Conservation (phyloP, 108 stramenopile genomes). For the Pseudonitzschia delicatissima region DNA sequence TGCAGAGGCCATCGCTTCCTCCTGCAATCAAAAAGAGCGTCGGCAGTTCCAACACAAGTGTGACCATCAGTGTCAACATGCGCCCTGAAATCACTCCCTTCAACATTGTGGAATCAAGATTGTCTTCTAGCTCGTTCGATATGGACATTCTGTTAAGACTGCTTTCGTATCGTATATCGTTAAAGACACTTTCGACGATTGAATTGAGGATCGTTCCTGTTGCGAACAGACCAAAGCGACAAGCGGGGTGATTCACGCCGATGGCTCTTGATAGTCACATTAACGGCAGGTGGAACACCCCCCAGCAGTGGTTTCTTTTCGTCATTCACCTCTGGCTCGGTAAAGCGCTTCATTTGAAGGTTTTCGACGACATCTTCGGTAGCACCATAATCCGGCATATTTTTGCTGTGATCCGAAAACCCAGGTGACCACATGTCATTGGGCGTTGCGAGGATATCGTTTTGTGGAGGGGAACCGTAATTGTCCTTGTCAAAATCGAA, state of each 20-base stretch:
- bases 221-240: background rate
- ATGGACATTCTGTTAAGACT: background rate
- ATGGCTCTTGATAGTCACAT: background rate
- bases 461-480: conserved; percentile 15
- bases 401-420: background rate
- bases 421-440: conserved; percentile 34
- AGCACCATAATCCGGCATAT: background rate
- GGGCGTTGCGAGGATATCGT: background rate
- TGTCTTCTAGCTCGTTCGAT: conserved; percentile 26
- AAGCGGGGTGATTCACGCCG: background rate
- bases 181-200: background rate
- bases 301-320: conserved; percentile 1
- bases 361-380: background rate
- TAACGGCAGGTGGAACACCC: background rate
- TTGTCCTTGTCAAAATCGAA: conserved; percentile 58
- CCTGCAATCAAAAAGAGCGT: conserved; percentile 58
- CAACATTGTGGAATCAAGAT: conserved; percentile 26
- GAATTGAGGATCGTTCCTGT: background rate
- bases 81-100: conserved; percentile 64
- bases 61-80: conserved; percentile 50
- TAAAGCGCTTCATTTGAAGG: background rate
- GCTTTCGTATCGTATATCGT: background rate
- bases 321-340: background rate
- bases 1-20: conserved; percentile 51
- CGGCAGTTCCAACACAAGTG: conserved; percentile 62